Percentiles rank a stretch among this genome's conserved stretches.
phyloP scores from a whole-genome alignment of 345 rosid species.

The Linum tenue region DNA sequence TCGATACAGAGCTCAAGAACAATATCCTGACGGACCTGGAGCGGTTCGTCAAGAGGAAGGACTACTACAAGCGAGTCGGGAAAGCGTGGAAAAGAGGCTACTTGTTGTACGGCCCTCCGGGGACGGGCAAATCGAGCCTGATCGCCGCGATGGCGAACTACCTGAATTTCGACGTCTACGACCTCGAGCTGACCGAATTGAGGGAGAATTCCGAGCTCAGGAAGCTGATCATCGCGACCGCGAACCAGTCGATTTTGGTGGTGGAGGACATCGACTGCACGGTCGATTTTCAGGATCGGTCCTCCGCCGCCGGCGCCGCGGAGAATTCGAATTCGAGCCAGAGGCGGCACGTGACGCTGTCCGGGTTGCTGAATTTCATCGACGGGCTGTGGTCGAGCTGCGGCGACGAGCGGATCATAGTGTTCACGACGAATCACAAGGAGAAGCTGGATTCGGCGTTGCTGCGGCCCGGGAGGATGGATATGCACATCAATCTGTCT shows the following conservation, averaged over 20 bases:
- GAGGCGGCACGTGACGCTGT: background rate
- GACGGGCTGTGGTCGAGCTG: background rate
- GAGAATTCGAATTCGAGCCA: too few species aligned
- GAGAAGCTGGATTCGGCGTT: background rate
- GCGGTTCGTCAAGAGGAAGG: background rate
- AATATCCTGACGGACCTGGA: background rate
- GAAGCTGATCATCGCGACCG: background rate
- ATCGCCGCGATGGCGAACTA: background rate
- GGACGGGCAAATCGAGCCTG: background rate
- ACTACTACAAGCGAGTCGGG: background rate
- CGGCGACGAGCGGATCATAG: background rate
- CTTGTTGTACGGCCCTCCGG: background rate
- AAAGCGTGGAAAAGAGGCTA: slow-evolving; percentile 1
- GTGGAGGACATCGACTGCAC: background rate
- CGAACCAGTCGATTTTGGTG: background rate
- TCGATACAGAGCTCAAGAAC: background rate
- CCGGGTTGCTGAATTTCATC: background rate
- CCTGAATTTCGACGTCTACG: slow-evolving; percentile 1
- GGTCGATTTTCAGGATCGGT: background rate
- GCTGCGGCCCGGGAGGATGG: background rate
- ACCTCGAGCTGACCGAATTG: background rate
- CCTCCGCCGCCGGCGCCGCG: too few species aligned
- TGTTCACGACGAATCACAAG: slow-evolving; percentile 1
- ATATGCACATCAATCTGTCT: background rate
- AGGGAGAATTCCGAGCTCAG: background rate